Evolutionary conservation across 306 rosid genomes (phyloP).

Genomic region (Hippophae gyantsensis): DNA sequence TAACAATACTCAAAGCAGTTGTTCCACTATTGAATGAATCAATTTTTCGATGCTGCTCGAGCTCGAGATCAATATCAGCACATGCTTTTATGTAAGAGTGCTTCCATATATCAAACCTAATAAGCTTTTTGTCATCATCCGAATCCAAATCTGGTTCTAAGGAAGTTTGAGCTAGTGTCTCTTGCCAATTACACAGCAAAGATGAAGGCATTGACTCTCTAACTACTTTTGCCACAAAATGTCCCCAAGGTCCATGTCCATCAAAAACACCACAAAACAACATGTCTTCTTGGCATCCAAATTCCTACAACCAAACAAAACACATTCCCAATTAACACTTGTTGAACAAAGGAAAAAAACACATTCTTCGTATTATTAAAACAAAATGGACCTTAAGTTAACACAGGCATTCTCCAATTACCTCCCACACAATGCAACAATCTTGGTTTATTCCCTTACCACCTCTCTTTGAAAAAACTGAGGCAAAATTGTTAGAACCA

Average conservation of each 20-base stretch:
- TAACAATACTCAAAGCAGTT: conserved; percentile 74
- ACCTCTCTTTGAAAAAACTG: conserved; percentile 68
- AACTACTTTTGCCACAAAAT: conserved; percentile 70
- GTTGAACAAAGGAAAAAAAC: not conserved
- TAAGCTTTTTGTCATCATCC: conserved; percentile 35
- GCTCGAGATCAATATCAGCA: conserved; percentile 71
- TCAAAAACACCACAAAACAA: conserved; percentile 84
- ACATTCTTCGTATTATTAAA: not conserved
- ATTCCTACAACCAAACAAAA: conserved; percentile 43
- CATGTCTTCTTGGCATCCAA: conserved; percentile 91
- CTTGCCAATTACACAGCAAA: conserved; percentile 76
- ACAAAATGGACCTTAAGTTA: no score
- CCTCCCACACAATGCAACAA: conserved; percentile 98
- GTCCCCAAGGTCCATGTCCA: conserved; percentile 97
- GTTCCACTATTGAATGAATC: conserved; percentile 83
- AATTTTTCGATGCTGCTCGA: conserved; percentile 52
- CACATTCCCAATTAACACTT: not conserved
- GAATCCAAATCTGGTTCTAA: conserved; percentile 31
- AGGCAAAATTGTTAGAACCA: conserved; percentile 70
- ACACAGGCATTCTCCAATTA: conserved; percentile 16
- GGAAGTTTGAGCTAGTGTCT: conserved; percentile 49
- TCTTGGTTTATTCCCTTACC: conserved; percentile 87
- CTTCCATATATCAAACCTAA: conserved; percentile 61
- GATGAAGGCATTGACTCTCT: conserved; percentile 73
- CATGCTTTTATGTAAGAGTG: conserved; percentile 73